Conservation (phyloP, 148 eudicot species). For the Camellia japonica region DNA sequence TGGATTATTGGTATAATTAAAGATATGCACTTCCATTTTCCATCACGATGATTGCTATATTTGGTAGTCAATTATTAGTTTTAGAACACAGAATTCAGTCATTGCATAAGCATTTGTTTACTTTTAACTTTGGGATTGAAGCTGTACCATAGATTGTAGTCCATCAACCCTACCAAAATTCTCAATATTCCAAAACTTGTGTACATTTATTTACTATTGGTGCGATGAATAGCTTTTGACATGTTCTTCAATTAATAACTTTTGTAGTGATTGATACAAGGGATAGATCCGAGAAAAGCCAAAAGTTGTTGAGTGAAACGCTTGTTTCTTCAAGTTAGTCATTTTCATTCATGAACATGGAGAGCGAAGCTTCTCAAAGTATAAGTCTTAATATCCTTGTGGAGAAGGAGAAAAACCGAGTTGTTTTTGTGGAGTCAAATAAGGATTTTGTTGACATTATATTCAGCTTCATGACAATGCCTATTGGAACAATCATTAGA, state of each 20-base stretch:
- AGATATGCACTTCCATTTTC: too few relatives aligned
- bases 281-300: background rate
- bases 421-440: background rate
- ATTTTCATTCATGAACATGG: background rate
- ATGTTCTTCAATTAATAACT: background rate
- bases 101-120: too few relatives aligned
- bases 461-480: slow-evolving; percentile 15
- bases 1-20: too few relatives aligned
- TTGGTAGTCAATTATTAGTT: too few relatives aligned
- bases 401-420: background rate
- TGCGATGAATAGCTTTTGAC: background rate
- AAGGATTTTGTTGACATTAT: slow-evolving; percentile 8
- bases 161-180: too few relatives aligned
- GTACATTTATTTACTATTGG: too few relatives aligned
- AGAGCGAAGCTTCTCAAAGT: background rate
- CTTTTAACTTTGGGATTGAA: too few relatives aligned
- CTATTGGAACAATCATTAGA: background rate
- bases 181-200: too few relatives aligned
- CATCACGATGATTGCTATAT: too few relatives aligned
- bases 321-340: background rate
- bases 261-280: background rate
- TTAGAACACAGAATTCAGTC: too few relatives aligned
- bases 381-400: background rate
- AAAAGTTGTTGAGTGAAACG: background rate
- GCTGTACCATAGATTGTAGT: too few relatives aligned